A percentile compares a stretch with the other conserved stretches of the same genome.
These are phyloP conservation scores for Ambispora gerdemannii DNA, from an alignment of 192 early-diverging fungal species.

Conservation along the genomic window DNA sequence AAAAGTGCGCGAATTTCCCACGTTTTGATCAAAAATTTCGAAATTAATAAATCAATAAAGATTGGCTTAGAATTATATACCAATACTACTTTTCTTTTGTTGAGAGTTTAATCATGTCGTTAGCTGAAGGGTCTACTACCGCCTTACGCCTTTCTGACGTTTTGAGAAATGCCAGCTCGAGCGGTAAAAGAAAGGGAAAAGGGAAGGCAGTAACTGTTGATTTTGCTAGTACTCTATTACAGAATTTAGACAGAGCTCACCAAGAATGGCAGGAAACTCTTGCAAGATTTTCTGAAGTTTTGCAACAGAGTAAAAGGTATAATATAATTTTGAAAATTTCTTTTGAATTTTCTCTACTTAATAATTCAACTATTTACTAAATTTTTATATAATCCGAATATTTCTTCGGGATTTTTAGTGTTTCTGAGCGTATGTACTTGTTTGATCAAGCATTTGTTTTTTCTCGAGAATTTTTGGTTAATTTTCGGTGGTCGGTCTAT, in stretches of 20 bases:
- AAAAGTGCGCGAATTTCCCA: no score
- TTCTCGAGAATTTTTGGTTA: no score
- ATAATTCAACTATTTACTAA: neutral
- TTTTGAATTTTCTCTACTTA: neutral
- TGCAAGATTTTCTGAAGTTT: constrained; percentile 4
- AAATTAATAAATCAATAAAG: no score
- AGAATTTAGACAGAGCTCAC: neutral
- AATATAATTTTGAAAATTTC: neutral
- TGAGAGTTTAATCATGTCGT: no score
- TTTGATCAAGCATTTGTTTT: neutral
- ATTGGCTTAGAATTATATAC: no score
- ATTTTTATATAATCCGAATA: neutral
- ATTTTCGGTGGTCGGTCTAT: no score
- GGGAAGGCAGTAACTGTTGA: constrained; percentile 3
- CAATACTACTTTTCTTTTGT: no score
- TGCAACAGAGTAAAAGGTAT: constrained; percentile 17
- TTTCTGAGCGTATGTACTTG: neutral
- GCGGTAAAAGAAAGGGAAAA: constrained; percentile 16
- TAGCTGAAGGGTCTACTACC: no score
- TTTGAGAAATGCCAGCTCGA: neutral
- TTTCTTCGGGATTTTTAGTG: neutral
- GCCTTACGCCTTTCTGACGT: constrained; percentile 19
- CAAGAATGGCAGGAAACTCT: constrained; percentile 12
- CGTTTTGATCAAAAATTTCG: no score
- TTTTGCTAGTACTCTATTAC: constrained; percentile 11